Percentiles rank a stretch among this genome's conserved stretches.
These are phyloP conservation scores for Aspergillus brunneoviolaceus DNA, from an alignment of 2,329 filamentous ascomycete species.

Conservation along the genomic window DNA sequence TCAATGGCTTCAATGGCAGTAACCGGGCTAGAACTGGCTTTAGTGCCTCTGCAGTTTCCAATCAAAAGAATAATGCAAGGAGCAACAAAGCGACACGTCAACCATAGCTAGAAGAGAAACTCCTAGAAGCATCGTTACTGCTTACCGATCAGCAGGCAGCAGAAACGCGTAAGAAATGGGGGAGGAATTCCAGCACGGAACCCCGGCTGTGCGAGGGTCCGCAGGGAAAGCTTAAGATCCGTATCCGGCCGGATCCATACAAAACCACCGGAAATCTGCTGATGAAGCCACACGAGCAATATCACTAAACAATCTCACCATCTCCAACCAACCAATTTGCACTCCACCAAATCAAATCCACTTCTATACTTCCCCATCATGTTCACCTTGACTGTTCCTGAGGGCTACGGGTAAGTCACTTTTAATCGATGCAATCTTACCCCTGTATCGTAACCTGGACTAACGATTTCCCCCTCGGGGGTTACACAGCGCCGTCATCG, in stretches of 20 bases:
- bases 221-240: neutral
- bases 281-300: neutral
- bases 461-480: slow-evolving; percentile 7
- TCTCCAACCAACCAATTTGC: neutral
- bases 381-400: slow-evolving; percentile 46
- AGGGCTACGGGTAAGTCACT: slow-evolving; percentile 49
- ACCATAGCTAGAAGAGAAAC: neutral
- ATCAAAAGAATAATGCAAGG: neutral
- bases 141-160: neutral
- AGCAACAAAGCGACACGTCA: neutral
- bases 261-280: neutral
- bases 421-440: no score
- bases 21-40: neutral
- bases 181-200: neutral
- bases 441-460: neutral
- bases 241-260: neutral
- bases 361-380: slow-evolving; percentile 26
- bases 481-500: slow-evolving; percentile 53
- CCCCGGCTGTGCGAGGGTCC: neutral
- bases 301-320: neutral
- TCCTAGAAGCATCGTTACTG: neutral
- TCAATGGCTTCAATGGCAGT: neutral
- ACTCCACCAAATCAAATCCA: neutral
- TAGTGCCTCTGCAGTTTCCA: neutral
- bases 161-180: neutral